phyloP scores from a whole-genome alignment of 2,329 filamentous ascomycete species.

The Cytospora mali region DNA sequence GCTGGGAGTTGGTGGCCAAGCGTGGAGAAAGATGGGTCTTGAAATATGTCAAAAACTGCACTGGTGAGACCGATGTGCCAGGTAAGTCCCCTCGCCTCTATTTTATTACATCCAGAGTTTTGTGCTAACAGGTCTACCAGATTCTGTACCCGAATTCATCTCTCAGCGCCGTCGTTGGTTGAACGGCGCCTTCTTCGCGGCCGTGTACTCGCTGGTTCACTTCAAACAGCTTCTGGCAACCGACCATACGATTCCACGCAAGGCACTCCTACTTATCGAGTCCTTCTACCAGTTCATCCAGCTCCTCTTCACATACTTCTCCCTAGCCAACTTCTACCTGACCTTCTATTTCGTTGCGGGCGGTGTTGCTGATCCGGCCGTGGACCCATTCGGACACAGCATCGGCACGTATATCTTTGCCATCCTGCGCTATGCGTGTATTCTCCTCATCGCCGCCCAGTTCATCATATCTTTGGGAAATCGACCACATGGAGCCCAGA shows the following conservation, averaged over 20 bases:
- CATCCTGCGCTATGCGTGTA: conserved; percentile 80
- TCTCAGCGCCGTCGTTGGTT: conserved; percentile 96
- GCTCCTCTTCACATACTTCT: conserved; percentile 96
- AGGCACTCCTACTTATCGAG: conserved; percentile 90
- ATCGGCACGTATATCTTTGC: conserved; percentile 85
- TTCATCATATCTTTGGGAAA: conserved; percentile 98
- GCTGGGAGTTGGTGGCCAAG: conserved; percentile 96
- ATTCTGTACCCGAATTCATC: conserved; percentile 93
- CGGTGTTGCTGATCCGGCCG: conserved; percentile 73
- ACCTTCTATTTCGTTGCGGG: conserved; percentile 98
- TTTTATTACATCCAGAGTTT: background rate
- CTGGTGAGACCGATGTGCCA: conserved; percentile 96
- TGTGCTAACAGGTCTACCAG: conserved; percentile 49
- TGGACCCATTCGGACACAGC: conserved; percentile 91
- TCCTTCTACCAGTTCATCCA: conserved; percentile 94
- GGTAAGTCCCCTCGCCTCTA: conserved; percentile 57
- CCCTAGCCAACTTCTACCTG: conserved; percentile 97
- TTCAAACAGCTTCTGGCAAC: conserved; percentile 91
- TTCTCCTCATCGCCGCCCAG: conserved; percentile 88
- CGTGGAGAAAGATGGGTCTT: conserved; percentile 93
- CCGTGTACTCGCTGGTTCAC: conserved; percentile 95
- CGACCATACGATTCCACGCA: conserved; percentile 86
- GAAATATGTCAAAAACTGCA: conserved; percentile 96
- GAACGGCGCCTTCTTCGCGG: conserved; percentile 98
- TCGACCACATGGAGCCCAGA: conserved; percentile 89